phyloP scores from a whole-genome alignment of 108 stramenopile species.

The Skeletonema potamos region DNA sequence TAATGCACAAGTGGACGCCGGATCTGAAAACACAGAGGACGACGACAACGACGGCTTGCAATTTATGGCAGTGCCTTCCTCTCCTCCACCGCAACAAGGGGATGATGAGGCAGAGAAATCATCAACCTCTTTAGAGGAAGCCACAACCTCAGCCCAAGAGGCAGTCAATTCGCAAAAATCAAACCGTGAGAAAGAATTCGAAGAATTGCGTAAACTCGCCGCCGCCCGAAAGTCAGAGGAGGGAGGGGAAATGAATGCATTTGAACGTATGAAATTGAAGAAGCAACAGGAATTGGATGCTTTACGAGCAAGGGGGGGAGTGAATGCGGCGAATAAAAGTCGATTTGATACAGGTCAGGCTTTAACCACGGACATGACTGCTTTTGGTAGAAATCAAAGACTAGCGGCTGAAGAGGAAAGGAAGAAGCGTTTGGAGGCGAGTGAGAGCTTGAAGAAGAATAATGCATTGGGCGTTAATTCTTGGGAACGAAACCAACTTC shows the following conservation, averaged over 20 bases:
- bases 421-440: conserved; percentile 36
- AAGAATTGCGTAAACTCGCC: conserved; percentile 30
- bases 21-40: no score
- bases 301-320: background rate
- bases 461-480: background rate
- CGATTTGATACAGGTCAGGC: conserved; percentile 24
- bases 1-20: no score
- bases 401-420: conserved; percentile 21
- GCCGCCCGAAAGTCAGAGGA: conserved; percentile 1
- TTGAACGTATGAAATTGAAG: background rate
- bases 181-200: conserved; percentile 20
- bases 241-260: background rate
- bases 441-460: background rate
- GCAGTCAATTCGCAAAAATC: background rate
- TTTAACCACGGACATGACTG: conserved; percentile 24
- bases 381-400: conserved; percentile 6
- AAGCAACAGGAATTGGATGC: background rate
- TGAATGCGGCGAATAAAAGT: conserved; percentile 1
- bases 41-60: background rate
- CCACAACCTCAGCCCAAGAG: background rate
- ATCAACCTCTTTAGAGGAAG: no score
- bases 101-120: background rate
- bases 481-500: background rate
- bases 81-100: background rate
- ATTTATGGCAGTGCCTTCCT: background rate